Base-by-base conservation (phyloP, 2,329 filamentous ascomycete genomes). In the Neocucurbitaria cava region DNA sequence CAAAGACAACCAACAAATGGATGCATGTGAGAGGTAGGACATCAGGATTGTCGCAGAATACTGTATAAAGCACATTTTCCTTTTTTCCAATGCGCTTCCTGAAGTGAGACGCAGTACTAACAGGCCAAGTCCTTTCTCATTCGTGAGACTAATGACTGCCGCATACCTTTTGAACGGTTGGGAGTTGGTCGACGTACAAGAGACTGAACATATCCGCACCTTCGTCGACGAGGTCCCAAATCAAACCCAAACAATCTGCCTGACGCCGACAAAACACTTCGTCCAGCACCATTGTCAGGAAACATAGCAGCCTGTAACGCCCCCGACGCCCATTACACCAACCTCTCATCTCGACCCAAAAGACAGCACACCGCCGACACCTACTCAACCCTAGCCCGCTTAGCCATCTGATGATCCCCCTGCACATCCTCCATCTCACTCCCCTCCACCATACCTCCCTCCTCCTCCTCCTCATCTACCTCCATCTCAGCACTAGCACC, bases 21-120 rank as follows among this genome's bases (percentile, higher is more conserved):
- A 10, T 23, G 17, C 36, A 39, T 21, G 10, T 21, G 10, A 20
- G 21, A 47, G 17, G 18, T 20, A 31, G 24, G 23, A n/a, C 10
- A 26, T n/a, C 28, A 44, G 30, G 51, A 36, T 33, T 42, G 35
- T 31, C 30, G 17, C 52, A 58, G 39, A 42, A 58, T 57, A 65
- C 45, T 70, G 65, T 68, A 69, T 54, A 65, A 65, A 68, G 59
- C 59, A 54, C 49, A 57, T 59, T 65, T 68, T 60, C 53, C 49
- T 68, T 61, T 48, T 18, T 35, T 62, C n/a, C 49, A 55, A 24
- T 23, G 18, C n/a, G 5, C 23, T 20, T 3, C 20, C 21, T 15
- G 10, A 15, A 24, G 38, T 40, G 38, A 40, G 5, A 23, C 24
- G 20, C 38, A 23, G 15, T 17, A 11, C 30, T 39, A 38, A 38